Base-by-base conservation (phyloP, 2,329 filamentous ascomycete genomes). In the Xylariaceae sp. region DNA sequence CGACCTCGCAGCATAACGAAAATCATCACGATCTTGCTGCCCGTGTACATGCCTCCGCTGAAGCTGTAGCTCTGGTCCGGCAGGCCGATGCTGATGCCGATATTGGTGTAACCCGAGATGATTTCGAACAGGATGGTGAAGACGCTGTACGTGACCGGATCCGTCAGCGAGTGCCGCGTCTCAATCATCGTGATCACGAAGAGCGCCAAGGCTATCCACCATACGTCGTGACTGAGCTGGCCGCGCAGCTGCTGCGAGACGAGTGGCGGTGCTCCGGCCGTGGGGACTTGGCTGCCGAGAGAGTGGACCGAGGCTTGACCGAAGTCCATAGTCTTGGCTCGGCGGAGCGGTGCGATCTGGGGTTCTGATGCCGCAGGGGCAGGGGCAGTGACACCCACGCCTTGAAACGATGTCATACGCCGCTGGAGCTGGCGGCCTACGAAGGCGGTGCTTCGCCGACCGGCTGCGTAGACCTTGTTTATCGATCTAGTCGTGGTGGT, bases 191-290 rank as follows among this genome's bases (percentile, higher is more conserved):
- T 69, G 41, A 85, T 80, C 24, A 79, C 58, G 37, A 84, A 67
- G 11, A 82, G 70, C 2, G 78, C 76, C 0, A 83, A 60, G 3
- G 78, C 73, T 12, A 85, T 74, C 65, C 73, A 79, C 81, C 81
- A 85, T 13, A 85, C 65, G 53, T 85, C 82, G 56, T 85, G 79
- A 22, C 78, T 76, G 2, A 85, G 69, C 57, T 85, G 81, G 4
- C 74, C 73, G n/a, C 78, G 74, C 17, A 84, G 65, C 54, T 85
- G 79, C 46, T 76, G 69, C 31, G 68, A 67, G 12, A 79, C 63
- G 39, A 78, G 76, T 45, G 68, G 59, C 54, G 16, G 59, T 38
- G 36, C 45, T 12, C 24, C 42, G 9, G 47, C 47, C 17, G 42
- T 31, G 4, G 45, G 46, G 13, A 28, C 32, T 26, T 47, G 49